Percentiles rank a stretch among this genome's conserved stretches.
These are phyloP conservation scores for Gonium pectorale DNA, from an alignment of 139 green algal species.

Conservation along the genomic window DNA sequence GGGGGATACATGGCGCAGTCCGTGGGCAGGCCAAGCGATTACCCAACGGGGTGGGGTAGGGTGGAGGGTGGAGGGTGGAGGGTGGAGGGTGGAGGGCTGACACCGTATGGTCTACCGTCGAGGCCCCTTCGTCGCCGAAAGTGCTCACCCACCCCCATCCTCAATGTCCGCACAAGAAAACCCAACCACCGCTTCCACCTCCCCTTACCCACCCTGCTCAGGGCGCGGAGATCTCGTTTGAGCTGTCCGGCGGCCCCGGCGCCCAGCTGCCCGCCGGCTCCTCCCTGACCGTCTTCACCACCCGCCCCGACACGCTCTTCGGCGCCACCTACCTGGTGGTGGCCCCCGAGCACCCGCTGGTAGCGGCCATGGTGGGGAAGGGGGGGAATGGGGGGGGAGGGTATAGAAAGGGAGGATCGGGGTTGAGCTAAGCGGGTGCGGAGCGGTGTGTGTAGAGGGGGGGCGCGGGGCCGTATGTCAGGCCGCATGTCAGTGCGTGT, in stretches of 20 bases:
- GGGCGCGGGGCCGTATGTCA: too few relatives aligned
- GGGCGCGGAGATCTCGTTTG: slow-evolving; percentile 74
- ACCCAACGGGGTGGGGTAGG: too few relatives aligned
- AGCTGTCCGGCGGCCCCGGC: slow-evolving; percentile 47
- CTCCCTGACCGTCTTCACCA: slow-evolving; percentile 88
- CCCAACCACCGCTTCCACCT: background rate
- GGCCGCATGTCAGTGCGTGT: too few relatives aligned
- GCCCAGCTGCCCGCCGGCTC: background rate
- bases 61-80: background rate
- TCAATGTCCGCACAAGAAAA: too few relatives aligned
- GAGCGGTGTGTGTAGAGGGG: background rate
- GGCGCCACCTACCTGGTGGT: slow-evolving; percentile 97
- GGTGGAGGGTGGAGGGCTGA: background rate
- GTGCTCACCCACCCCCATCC: too few relatives aligned
- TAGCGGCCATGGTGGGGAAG: slow-evolving; percentile 54
- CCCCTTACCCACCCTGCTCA: background rate
- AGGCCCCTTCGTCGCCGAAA: too few relatives aligned
- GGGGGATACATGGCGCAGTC: too few relatives aligned
- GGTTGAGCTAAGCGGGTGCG: background rate
- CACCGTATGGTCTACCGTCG: too few relatives aligned
- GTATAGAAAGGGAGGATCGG: background rate
- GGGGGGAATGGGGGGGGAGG: background rate
- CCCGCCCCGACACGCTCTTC: slow-evolving; percentile 96
- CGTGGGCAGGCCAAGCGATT: too few relatives aligned
- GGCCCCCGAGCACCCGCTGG: slow-evolving; percentile 94